Evolutionary conservation across 2,329 filamentous ascomycete genomes (phyloP).

Genomic region (Verticillium longisporum): DNA sequence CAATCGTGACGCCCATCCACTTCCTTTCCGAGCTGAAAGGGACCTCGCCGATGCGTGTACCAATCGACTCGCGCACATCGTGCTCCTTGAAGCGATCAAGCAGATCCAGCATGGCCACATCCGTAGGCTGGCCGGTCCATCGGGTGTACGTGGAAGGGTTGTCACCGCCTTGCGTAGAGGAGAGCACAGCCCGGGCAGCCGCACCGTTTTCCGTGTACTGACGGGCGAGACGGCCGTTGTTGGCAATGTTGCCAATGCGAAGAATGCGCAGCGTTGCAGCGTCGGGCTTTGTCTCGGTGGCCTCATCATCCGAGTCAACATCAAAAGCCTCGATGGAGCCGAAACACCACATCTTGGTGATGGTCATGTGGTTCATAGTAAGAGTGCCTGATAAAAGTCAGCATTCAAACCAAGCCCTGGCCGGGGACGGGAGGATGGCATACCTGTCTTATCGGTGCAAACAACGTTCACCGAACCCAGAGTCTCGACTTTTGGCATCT

Average conservation of each 20-base stretch:
- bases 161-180: slow-evolving; percentile 68
- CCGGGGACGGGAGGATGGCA: slow-evolving; percentile 7
- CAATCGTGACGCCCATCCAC: slow-evolving; percentile 96
- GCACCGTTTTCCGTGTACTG: slow-evolving; percentile 63
- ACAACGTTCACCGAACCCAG: slow-evolving; percentile 99
- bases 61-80: slow-evolving; percentile 80
- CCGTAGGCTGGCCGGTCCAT: slow-evolving; percentile 95
- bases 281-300: slow-evolving; percentile 53
- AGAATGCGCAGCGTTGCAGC: slow-evolving; percentile 73
- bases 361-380: slow-evolving; percentile 98
- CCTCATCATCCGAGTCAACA: slow-evolving; percentile 48
- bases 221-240: slow-evolving; percentile 78
- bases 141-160: slow-evolving; percentile 63
- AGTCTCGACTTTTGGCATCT: slow-evolving; percentile 94
- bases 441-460: slow-evolving; percentile 94
- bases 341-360: slow-evolving; percentile 94
- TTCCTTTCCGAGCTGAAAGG: slow-evolving; percentile 97
- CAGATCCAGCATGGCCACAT: slow-evolving; percentile 93
- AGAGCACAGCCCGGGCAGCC: slow-evolving; percentile 73
- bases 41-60: slow-evolving; percentile 75
- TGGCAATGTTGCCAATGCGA: slow-evolving; percentile 92
- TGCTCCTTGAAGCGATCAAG: slow-evolving; percentile 87
- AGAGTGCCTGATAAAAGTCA: slow-evolving; percentile 57
- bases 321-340: slow-evolving; percentile 51
- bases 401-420: not conserved